Base-by-base conservation (phyloP, 106 monocot genomes). In the Dendrobium chrysotoxum region DNA sequence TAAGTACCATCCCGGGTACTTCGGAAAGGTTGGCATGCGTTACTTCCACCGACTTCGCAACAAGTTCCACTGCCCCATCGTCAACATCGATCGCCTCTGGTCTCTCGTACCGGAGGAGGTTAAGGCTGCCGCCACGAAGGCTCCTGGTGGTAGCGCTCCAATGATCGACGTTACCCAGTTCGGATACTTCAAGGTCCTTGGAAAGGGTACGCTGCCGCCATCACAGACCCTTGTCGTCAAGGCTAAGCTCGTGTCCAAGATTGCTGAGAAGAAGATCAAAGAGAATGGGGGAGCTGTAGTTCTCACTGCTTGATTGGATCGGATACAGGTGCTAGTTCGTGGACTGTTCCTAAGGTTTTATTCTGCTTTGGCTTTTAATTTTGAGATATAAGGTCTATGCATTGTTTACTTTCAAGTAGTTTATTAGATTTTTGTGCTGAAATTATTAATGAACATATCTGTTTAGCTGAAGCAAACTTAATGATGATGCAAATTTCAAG, bases 251-350 rank as follows among this genome's bases (percentile, higher is more conserved):
- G 73, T 91, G n/a, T 86, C 86, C 6, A 91, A 91, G 88, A 86
- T 45, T 75, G 90, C 90, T 2, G 90, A 90, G 85, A 90, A 90
- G 87, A 90, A 90, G 85, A 90, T 90, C 28, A 91, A 88, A 84
- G 84, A 82, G 55, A 80, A 72, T 25, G 91, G 91, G 16, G 91
- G 91, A 5, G 86, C 91, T 39, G 91, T 91, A 5, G 46, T 91
- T 23, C 91, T 91, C 50, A 91, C 88, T 2, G 91, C 91, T 20
- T 90, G 79, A 90, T 75, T n/a, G 16, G 1, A 70, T 21, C 15
- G 64, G 26, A 1, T 65, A 65, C 64, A 5, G 7, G 11, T 26
- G 7, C 64, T 65, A 15, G 64, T 65, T 26, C 25, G 23, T 1
- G 1, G 26, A 65, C 26, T 25, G 64, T 26, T 65, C 64, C 25